Evolutionary conservation across 2,329 filamentous ascomycete genomes (phyloP).

Genomic region (Colletotrichum gloeosporioides): DNA sequence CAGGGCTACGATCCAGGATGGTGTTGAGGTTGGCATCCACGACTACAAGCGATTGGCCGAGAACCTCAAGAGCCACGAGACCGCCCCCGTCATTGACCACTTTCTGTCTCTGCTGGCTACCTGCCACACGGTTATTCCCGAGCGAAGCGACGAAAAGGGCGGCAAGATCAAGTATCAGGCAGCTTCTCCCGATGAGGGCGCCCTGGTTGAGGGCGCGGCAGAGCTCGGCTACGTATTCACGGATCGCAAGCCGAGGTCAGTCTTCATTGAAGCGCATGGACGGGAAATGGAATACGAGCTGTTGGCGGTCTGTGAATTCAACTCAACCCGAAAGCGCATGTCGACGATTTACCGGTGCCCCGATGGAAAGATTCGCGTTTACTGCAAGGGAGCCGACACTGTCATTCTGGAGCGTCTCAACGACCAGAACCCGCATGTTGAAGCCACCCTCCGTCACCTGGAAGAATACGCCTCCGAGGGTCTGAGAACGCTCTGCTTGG

Average conservation of each 20-base stretch:
- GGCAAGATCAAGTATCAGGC: slow-evolving; percentile 96
- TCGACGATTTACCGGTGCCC: slow-evolving; percentile 96
- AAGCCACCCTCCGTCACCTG: slow-evolving; percentile 90
- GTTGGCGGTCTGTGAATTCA: slow-evolving; percentile 98
- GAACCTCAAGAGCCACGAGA: slow-evolving; percentile 67
- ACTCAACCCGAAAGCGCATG: slow-evolving; percentile 97
- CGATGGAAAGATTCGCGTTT: slow-evolving; percentile 91
- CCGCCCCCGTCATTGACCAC: slow-evolving; percentile 67
- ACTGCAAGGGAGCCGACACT: slow-evolving; percentile 96
- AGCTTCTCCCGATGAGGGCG: slow-evolving; percentile 95
- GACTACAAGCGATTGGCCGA: slow-evolving; percentile 79
- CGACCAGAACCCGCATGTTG: slow-evolving; percentile 83
- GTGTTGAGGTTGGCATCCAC: slow-evolving; percentile 78
- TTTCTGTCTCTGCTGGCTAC: slow-evolving; percentile 87
- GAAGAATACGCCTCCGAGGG: slow-evolving; percentile 98
- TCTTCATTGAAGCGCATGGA: slow-evolving; percentile 81
- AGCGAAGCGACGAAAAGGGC: slow-evolving; percentile 77
- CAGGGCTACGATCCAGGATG: slow-evolving; percentile 79
- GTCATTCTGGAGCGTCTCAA: slow-evolving; percentile 93
- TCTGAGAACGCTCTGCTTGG: slow-evolving; percentile 90
- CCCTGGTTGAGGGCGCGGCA: slow-evolving; percentile 91
- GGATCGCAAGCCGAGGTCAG: slow-evolving; percentile 86
- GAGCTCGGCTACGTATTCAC: slow-evolving; percentile 87
- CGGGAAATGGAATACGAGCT: slow-evolving; percentile 84
- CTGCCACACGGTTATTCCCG: slow-evolving; percentile 97